Conservation (phyloP, 2,329 filamentous ascomycete genomes). For the Orbilia ellipsospora region DNA sequence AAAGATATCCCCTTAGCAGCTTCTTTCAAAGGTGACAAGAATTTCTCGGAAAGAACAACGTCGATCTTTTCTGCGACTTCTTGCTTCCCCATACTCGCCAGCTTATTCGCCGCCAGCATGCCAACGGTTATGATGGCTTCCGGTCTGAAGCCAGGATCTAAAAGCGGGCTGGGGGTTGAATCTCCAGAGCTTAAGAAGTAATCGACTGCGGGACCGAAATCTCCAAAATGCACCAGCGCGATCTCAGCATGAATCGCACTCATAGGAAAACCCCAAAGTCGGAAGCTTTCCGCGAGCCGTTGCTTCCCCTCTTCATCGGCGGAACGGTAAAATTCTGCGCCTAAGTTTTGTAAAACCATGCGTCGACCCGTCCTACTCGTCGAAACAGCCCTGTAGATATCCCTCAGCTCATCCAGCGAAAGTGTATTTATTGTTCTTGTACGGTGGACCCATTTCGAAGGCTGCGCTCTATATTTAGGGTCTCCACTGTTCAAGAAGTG, state of each 20-base stretch:
- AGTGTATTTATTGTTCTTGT: background rate
- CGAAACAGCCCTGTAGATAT: background rate
- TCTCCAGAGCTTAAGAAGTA: background rate
- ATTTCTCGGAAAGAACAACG: too few species aligned
- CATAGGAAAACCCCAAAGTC: conserved; percentile 1
- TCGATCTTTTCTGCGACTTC: conserved; percentile 4
- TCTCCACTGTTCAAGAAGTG: conserved; percentile 18
- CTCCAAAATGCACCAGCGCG: background rate
- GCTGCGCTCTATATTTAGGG: background rate
- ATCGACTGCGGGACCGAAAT: background rate
- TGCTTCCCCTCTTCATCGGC: conserved; percentile 5
- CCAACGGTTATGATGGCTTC: background rate
- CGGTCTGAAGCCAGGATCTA: background rate
- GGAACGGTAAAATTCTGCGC: background rate
- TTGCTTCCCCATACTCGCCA: background rate
- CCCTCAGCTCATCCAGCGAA: background rate
- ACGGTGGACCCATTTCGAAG: background rate
- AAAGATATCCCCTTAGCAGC: too few species aligned
- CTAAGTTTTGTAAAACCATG: background rate
- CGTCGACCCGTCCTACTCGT: background rate
- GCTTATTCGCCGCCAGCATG: background rate
- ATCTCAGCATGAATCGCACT: conserved; percentile 17
- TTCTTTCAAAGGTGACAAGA: too few species aligned
- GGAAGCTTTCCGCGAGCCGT: conserved; percentile 7
- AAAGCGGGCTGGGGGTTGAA: background rate